Percentiles rank a stretch among this genome's conserved stretches.
These are phyloP conservation scores for Suillus subalutaceus DNA, from an alignment of 768 basidiomycete genomes.

Conservation along the genomic window DNA sequence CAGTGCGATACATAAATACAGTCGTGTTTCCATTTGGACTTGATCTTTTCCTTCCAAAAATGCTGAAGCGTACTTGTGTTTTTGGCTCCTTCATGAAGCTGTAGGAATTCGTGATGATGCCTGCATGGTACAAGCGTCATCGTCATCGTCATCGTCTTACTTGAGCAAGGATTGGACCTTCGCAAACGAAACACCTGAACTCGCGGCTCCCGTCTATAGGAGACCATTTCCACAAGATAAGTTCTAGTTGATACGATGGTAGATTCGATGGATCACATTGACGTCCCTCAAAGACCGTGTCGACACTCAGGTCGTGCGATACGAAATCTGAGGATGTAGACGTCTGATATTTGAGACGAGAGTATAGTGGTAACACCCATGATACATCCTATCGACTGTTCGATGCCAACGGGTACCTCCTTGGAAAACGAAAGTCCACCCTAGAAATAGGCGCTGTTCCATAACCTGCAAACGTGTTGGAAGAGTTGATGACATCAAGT, in stretches of 20 bases:
- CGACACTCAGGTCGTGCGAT: too few relatives aligned
- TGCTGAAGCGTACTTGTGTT: constrained; percentile 54
- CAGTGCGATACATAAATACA: constrained; percentile 25
- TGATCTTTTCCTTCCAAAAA: constrained; percentile 74
- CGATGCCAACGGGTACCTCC: too few relatives aligned
- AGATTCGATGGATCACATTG: constrained; percentile 1
- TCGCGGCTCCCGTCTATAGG: constrained; percentile 64
- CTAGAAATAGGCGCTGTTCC: too few relatives aligned
- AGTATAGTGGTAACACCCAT: too few relatives aligned
- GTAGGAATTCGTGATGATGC: constrained; percentile 86
- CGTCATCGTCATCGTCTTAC: background rate
- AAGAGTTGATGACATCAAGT: too few relatives aligned
- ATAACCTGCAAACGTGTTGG: too few relatives aligned
- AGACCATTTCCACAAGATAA: constrained; percentile 84
- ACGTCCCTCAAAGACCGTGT: too few relatives aligned
- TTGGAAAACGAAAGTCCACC: too few relatives aligned
- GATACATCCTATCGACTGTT: too few relatives aligned
- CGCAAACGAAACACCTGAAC: constrained; percentile 84
- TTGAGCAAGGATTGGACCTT: constrained; percentile 34
- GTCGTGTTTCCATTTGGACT: constrained; percentile 45
- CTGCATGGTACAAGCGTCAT: constrained; percentile 40
- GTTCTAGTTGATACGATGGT: constrained; percentile 5
- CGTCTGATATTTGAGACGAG: too few relatives aligned
- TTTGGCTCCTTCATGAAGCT: constrained; percentile 71
- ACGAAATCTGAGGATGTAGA: too few relatives aligned